Conservation (phyloP, 306 rosid genomes). For the Pueraria montana region DNA sequence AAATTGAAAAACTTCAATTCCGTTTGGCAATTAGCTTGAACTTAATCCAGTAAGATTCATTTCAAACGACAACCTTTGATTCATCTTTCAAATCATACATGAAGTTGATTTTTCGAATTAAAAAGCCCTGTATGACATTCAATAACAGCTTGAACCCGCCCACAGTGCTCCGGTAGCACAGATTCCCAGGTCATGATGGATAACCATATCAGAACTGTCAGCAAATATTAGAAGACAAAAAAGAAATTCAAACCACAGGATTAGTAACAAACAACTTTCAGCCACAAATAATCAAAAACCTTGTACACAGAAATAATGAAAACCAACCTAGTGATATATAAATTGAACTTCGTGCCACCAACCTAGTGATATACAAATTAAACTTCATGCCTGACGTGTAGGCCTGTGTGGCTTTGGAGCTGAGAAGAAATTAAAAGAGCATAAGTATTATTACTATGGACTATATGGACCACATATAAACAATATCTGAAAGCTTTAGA, state of each 20-base stretch:
- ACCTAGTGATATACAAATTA: conserved; percentile 45
- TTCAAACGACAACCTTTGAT: background rate
- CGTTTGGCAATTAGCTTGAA: background rate
- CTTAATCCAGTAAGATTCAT: background rate
- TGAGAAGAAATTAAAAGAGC: conserved; percentile 52
- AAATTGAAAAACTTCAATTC: background rate
- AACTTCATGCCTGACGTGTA: conserved; percentile 45
- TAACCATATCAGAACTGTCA: conserved; percentile 27
- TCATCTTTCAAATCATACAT: background rate
- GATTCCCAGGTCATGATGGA: conserved; percentile 2
- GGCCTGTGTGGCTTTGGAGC: conserved; percentile 97
- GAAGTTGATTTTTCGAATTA: background rate
- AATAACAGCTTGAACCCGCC: conserved; percentile 1
- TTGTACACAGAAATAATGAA: background rate
- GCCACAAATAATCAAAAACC: conserved; percentile 25
- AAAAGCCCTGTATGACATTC: conserved; percentile 7
- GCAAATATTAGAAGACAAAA: background rate
- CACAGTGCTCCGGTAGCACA: background rate
- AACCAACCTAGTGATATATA: conserved; percentile 40
- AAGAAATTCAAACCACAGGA: background rate
- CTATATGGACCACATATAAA: conserved; percentile 4
- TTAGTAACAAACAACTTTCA: background rate
- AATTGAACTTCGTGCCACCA: background rate
- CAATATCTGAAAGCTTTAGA: conserved; percentile 26
- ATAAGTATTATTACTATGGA: background rate